A percentile compares a stretch with the other conserved stretches of the same genome.
These are phyloP conservation scores for Beverwykella pulmonaria DNA, from an alignment of 495 filamentous ascomycete genomes.

Conservation along the genomic window DNA sequence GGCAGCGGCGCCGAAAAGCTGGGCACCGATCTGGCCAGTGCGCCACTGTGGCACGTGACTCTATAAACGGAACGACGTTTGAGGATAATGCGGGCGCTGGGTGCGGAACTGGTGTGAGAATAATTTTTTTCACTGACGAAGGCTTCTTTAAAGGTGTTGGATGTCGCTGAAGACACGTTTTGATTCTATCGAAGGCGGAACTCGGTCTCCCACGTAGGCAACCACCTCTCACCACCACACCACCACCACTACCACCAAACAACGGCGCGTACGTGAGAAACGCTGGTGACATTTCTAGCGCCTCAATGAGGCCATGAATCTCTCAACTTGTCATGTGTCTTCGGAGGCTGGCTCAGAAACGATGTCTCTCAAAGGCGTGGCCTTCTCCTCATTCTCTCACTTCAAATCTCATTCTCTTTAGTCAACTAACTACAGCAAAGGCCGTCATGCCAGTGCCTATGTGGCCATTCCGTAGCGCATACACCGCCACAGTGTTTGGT, in stretches of 20 bases:
- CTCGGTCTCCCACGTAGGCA: conserved; percentile 12
- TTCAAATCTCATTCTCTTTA: not conserved
- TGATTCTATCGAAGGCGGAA: not conserved
- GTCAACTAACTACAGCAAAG: not conserved
- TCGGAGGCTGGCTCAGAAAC: too few species aligned
- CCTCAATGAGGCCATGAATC: not conserved
- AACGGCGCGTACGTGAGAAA: not conserved
- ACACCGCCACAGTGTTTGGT: not conserved
- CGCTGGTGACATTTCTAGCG: not conserved
- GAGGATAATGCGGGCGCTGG: not conserved
- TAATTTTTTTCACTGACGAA: not conserved
- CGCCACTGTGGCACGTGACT: conserved; percentile 23
- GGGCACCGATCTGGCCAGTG: conserved; percentile 25
- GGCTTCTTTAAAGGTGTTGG: not conserved
- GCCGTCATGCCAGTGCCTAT: not conserved
- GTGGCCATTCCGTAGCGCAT: not conserved
- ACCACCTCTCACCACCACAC: not conserved
- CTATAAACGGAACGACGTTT: not conserved
- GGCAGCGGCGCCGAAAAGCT: conserved; percentile 36
- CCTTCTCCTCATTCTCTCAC: not conserved
- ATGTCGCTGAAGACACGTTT: conserved; percentile 18
- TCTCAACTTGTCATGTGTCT: not conserved
- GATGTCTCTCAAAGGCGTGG: too few species aligned
- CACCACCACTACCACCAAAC: not conserved
- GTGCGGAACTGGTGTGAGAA: not conserved